Evolutionary conservation across 2,329 filamentous ascomycete species (phyloP), one percentile per base, ranked within the genome.

Genomic region (Fusarium torulosum): DNA sequence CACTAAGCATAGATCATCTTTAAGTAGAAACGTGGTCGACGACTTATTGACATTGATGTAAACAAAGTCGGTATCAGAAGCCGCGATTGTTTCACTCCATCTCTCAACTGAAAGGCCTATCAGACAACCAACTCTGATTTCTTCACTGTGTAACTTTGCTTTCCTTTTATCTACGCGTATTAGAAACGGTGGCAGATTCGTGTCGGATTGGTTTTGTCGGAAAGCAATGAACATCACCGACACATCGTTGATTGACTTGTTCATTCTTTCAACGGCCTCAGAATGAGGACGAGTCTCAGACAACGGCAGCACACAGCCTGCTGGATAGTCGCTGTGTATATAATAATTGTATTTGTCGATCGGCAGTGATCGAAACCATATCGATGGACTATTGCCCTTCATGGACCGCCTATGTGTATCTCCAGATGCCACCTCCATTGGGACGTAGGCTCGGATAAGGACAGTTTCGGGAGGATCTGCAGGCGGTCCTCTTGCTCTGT

Each of bases 391-490:
- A 4, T 29, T 29, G 25, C 17, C 7, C 6, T 42, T 23, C 9
- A 13, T 1, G 2, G 41, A 42, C 8, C 7, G 35, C 4, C 17
- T 7, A 7, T 7, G 17, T 2, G 7, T 7, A 7, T 23, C 11
- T 3, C 4, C 21, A 9, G 38, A 43, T 29, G 47, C 15, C 17
- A 29, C 3, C 10, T 63, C 43, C 6, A 63, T 13, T 3, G 59
- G 43, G 2, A 62, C 59, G 6, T 62, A 63, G 19, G 59, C 42
- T 23, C 52, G 42, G 0, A 62, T 23, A 5, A 56, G 58, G 9
- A 62, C 29, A 6, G 37, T 49, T 11, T 63, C 58, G 1, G 59
- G 59, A 1, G 59, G 59, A 25, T 62, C 59, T n/a, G 59, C 59
- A 3, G 59, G 58, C 10, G 59, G 59, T 0, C 59, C 59, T 13